These are phyloP conservation scores for Arxiozyma slooffiae DNA, from an alignment of 1,139 yeast species.

Conservation along the genomic window DNA sequence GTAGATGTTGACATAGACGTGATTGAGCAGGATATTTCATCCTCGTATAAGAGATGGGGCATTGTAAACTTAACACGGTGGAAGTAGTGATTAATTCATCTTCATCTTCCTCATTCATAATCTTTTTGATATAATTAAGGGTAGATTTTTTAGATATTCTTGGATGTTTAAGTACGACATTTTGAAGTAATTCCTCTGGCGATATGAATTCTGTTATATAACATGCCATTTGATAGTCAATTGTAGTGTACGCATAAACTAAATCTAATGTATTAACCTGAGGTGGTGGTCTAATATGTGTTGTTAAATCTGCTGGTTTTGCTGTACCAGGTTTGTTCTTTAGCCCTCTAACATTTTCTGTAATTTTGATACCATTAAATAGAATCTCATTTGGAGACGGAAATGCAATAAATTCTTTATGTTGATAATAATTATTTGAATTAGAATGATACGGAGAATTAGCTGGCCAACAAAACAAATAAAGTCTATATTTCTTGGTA, in stretches of 20 bases:
- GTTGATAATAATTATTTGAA: conserved; percentile 10
- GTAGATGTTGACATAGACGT: conserved; percentile 46
- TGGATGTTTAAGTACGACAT: conserved; percentile 29
- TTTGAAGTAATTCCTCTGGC: conserved; percentile 31
- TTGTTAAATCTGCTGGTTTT: conserved; percentile 52
- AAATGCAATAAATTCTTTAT: conserved; percentile 38
- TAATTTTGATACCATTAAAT: conserved; percentile 39
- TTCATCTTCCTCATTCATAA: conserved; percentile 35
- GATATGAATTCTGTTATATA: conserved; percentile 40
- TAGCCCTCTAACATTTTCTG: conserved; percentile 47
- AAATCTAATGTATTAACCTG: conserved; percentile 36
- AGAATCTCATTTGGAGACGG: conserved; percentile 50
- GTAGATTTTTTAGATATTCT: conserved; percentile 39
- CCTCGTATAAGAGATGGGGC: conserved; percentile 51
- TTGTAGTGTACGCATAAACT: conserved; percentile 40
- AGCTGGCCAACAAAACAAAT: conserved; percentile 36
- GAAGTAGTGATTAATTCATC: conserved; percentile 47
- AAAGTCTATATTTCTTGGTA: conserved; percentile 31
- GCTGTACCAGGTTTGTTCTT: conserved; percentile 55
- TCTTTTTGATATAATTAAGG: conserved; percentile 32
- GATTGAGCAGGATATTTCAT: conserved; percentile 50
- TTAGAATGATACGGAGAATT: conserved; percentile 12
- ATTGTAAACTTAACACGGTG: conserved; percentile 42
- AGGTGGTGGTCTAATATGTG: conserved; percentile 29
- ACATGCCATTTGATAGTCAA: conserved; percentile 37